Evolutionary conservation across 176 grass and related monocot species (phyloP).

Genomic region (Aegilops bicornis): DNA sequence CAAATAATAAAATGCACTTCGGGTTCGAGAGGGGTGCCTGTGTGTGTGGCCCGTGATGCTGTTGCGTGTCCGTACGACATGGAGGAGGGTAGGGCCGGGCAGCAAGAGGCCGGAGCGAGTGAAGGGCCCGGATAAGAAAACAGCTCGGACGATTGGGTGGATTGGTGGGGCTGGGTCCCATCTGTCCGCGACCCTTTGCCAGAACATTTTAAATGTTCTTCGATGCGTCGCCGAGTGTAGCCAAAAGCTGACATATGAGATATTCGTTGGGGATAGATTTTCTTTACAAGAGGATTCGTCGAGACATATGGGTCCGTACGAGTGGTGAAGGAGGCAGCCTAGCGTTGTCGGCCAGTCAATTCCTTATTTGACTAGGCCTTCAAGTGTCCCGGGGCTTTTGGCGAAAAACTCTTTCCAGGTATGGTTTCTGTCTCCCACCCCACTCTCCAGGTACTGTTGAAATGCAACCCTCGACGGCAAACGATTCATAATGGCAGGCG

Average conservation of each 20-base stretch:
- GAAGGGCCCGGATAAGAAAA: neutral
- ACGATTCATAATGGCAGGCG: neutral
- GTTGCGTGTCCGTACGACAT: neutral
- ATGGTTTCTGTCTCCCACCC: neutral
- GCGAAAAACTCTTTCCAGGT: neutral
- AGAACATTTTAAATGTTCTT: neutral
- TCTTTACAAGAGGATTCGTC: neutral
- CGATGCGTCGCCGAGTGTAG: neutral
- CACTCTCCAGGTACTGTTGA: neutral
- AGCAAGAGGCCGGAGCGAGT: neutral
- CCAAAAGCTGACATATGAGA: neutral
- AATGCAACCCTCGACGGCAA: neutral
- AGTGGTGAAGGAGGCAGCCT: neutral
- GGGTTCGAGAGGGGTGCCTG: neutral
- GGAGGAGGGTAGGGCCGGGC: neutral
- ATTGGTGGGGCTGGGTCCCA: neutral
- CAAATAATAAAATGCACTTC: neutral
- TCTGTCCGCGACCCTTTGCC: neutral
- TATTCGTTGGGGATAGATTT: neutral
- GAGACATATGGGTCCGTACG: neutral
- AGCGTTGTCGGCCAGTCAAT: neutral
- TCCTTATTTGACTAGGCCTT: neutral
- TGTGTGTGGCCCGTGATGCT: conserved; percentile 14
- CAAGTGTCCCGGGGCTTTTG: too few species aligned
- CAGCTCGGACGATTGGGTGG: neutral